Percentiles rank a stretch among this genome's conserved stretches.
Evolutionary conservation across 2,329 filamentous ascomycete species (phyloP).

Genomic region (Epichloe scottii): DNA sequence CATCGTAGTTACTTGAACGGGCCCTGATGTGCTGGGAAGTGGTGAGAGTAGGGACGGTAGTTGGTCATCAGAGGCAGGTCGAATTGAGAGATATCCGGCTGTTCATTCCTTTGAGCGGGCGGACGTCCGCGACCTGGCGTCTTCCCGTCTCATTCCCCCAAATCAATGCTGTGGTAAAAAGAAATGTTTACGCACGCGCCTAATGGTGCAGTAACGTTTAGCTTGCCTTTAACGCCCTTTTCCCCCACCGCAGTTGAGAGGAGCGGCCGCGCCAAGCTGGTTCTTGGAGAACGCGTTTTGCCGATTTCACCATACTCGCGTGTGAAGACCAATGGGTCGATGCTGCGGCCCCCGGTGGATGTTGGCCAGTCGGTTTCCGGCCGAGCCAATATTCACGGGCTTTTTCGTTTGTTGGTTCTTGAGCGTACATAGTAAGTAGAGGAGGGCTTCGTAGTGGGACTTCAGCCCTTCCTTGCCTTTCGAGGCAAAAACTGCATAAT

Average conservation of each 20-base stretch:
- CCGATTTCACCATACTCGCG: constrained; percentile 7
- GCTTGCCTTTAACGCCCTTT: constrained; percentile 10
- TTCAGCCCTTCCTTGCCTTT: constrained; percentile 1
- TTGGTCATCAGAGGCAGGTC: constrained; percentile 7
- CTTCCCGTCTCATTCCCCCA: constrained; percentile 9
- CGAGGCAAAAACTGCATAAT: constrained; percentile 7
- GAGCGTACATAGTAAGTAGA: constrained; percentile 11
- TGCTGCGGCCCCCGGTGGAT: constrained; percentile 36
- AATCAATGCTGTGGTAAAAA: constrained; percentile 15
- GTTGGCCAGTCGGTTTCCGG: constrained; percentile 7
- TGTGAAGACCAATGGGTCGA: constrained; percentile 35
- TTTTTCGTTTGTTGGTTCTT: constrained; percentile 19
- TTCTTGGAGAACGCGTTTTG: constrained; percentile 21
- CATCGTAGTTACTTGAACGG: constrained; percentile 40
- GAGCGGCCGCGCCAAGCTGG: constrained; percentile 28
- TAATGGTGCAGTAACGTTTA: constrained; percentile 5
- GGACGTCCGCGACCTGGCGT: constrained; percentile 15
- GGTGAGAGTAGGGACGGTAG: neutral
- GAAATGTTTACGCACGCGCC: neutral
- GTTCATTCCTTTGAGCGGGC: constrained; percentile 22
- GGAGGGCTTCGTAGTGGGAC: neutral
- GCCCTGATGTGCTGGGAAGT: neutral
- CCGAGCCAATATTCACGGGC: constrained; percentile 15
- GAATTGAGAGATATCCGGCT: constrained; percentile 19
- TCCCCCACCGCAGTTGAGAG: constrained; percentile 18